Base-by-base conservation (phyloP, 192 early-diverging fungal genomes). In the Entophlyctis luteolus region DNA sequence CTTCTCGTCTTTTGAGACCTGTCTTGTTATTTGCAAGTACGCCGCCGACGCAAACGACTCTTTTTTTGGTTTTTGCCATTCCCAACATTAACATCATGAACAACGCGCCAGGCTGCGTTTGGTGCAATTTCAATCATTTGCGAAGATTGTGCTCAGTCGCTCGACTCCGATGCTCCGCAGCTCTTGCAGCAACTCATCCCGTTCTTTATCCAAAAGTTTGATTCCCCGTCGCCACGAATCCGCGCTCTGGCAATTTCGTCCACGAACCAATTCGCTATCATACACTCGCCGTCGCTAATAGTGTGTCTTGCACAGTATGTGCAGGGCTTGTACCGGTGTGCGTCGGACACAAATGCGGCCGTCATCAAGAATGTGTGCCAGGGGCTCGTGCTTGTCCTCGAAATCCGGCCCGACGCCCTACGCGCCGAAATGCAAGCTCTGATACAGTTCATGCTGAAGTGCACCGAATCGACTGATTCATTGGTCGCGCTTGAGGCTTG, bases 401-500 rank as follows among this genome's bases (percentile, higher is more conserved):
- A 97, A 75, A 84, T 86, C 8, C 76, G 86, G 45, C 90, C 95
- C 20, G 90, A 95, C 59, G 88, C 87, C 68, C 80, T 99, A 27
- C 75, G 91, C 66, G 90, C 91, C 16, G 88, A 95, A 70, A 84
- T 99, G 68, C 83, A 86, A 59, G 88, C 88, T 68, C 85, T 98
- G 29, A 90, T 98, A 52, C 86, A 90, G 72, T 99, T 95, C 75
- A 98, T 99, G 91, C 82, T 99, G 8, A 90, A 87, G 75, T 92
- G 88, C 47, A 98, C 91, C n/a, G 86, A 90, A 65, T 70, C 66
- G 59, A 80, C 84, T 20, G 91, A 96, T 60, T 83, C 90, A 22
- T 80, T 86, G 32, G 86, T 98, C 49, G 96, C 96, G n/a, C 80
- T 96, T 62, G 98, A 98, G 76, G 96, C 96, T 8, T 94, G 93